Evolutionary conservation across 192 early-diverging fungal genomes (phyloP), one percentile per base, ranked within the genome.

Genomic region (Mortierella alpina): DNA sequence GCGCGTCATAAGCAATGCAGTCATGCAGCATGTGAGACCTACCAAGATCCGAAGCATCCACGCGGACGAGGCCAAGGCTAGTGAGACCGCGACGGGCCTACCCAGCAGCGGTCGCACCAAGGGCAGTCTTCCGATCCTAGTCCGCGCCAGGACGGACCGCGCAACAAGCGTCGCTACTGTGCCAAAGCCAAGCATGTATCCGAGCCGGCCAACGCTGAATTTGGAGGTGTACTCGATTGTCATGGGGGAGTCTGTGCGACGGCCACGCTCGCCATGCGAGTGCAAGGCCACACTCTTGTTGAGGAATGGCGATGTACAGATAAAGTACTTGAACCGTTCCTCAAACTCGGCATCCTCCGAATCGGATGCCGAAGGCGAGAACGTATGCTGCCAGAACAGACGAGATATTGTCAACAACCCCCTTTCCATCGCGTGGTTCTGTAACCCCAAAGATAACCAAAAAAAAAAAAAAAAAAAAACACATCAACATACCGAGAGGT

Each of bases 261-360:
- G 72, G 57, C 75, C 67, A 17, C 79, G 80, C 45, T 85, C 84
- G 31, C 31, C 31, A 59, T 85, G 76, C 22, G 79, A 54, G 39
- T 86, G 83, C n/a, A 81, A 48, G 12, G 85, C 84, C 7, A 73
- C 64, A 15, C 44, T 71, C 49, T 86, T 84, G 58, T 84, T 90
- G 5, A 90, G 66, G 22, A 90, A 77, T 7, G 87, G 85, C 0
- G 89, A 90, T 18, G 89, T 90, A 48, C 85, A 86, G 56, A 90
- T 85, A 17, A 88, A 66, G 50, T 90, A 90, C 56, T 87, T 88
- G 75, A 90, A 88, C 3, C 87, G 84, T 60, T 90, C 89, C 58
- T 88, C 86, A 63, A 88, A 90, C 20, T 84, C 83, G 17, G 75
- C 66, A 84, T 90, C 86, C 65, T 88, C 89, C 22, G 63, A 46